Evolutionary conservation across 129 eudicot genomes (phyloP), one percentile per base, ranked within the genome.

Genomic region (Apium graveolens): DNA sequence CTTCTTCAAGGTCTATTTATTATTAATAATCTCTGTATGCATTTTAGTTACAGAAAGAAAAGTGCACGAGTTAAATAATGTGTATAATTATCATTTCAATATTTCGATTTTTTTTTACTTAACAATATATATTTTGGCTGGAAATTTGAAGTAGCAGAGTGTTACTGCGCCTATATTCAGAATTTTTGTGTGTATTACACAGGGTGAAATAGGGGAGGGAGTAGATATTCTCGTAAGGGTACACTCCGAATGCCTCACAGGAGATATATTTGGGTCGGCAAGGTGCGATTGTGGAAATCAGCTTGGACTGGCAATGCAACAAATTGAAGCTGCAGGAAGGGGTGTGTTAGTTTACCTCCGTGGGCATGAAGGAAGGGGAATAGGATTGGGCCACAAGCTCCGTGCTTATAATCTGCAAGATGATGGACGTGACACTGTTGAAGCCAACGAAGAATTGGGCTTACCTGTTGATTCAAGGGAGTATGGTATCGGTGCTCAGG

Each of bases 291-390:
- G 98, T 70, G 98, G 98, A 29, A 82, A 84, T 82, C 97, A 93
- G 70, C 83, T 93, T 53, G 92, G 91, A 20, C 91, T 89, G 78
- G 92, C 98, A 17, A 93, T 93, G 98, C 85, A 90, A 44, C 88
- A 91, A 69, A 93, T 93, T 11, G 96, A 93, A 84, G 91, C 86
- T 53, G 93, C 96, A 32, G 93, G 98, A 24, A 80, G 87, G 79
- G 98, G 98, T 14, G 93, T 93, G 3, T 74, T 93, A 75, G 96
- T 93, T 12, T 93, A 93, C 78, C 93, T 93, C 21, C 92, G 97
- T 80, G 97, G 98, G 66, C 98, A 93, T 74, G 97, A 93, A 76
- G 98, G 98, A 5, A 88, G 98, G 78, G 98, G 98, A 42, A 93
- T 93, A 1, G 98, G 98, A 49, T 84, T 93, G 80, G 98, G 98